These are phyloP conservation scores for Glarea lozoyensis DNA, from an alignment of 495 filamentous ascomycete genomes.

Conservation along the genomic window DNA sequence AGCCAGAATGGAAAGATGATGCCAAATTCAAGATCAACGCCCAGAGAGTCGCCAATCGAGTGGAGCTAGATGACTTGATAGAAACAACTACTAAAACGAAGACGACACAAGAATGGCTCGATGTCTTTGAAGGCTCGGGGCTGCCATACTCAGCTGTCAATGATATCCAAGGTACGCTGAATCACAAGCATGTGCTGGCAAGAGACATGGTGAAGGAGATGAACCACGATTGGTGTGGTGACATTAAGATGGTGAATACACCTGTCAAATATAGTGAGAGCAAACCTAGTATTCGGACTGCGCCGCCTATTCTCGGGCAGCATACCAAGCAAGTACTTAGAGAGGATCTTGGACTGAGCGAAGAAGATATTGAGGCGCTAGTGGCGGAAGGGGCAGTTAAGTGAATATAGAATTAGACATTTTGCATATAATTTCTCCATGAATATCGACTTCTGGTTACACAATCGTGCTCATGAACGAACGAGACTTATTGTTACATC, in stretches of 20 bases:
- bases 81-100: slow-evolving; percentile 63
- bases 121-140: slow-evolving; percentile 78
- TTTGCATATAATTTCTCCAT: not conserved
- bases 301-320: slow-evolving; percentile 82
- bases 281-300: slow-evolving; percentile 62
- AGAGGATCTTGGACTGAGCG: slow-evolving; percentile 54
- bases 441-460: too few relatives aligned
- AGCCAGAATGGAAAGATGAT: slow-evolving; percentile 73
- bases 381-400: slow-evolving; percentile 65
- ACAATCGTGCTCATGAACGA: not conserved
- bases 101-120: slow-evolving; percentile 85
- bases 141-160: slow-evolving; percentile 96
- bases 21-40: slow-evolving; percentile 70
- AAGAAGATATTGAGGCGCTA: slow-evolving; percentile 51
- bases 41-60: slow-evolving; percentile 70
- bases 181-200: slow-evolving; percentile 78
- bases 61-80: slow-evolving; percentile 66
- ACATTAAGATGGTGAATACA: slow-evolving; percentile 86
- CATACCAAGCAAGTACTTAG: slow-evolving; percentile 82
- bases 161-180: slow-evolving; percentile 74
- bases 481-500: not conserved
- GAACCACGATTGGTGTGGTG: slow-evolving; percentile 73
- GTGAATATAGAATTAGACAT: slow-evolving; percentile 4
- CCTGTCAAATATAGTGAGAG: slow-evolving; percentile 90
- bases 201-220: slow-evolving; percentile 83